Conservation (phyloP, 345 rosid genomes). For the Hirschfeldia incana region DNA sequence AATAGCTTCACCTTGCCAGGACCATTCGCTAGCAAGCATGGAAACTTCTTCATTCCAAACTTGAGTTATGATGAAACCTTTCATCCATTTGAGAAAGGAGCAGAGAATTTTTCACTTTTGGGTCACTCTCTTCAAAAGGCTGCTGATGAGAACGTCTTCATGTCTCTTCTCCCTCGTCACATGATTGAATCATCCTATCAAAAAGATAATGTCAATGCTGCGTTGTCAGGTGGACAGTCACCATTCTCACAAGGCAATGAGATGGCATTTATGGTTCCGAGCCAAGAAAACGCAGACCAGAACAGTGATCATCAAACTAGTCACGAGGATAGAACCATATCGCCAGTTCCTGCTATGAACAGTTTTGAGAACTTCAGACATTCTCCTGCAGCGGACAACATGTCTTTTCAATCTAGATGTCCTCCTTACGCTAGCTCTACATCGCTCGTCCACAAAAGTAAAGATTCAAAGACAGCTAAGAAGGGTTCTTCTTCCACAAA, state of each 20-base stretch:
- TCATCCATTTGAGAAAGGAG: slow-evolving; percentile 44
- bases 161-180: slow-evolving; percentile 28
- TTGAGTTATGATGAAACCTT: slow-evolving; percentile 39
- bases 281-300: slow-evolving; percentile 18
- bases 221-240: slow-evolving; percentile 19
- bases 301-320: slow-evolving; percentile 9
- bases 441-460: slow-evolving; percentile 50
- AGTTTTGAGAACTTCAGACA: slow-evolving; percentile 49
- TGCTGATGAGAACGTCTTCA: slow-evolving; percentile 31
- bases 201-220: slow-evolving; percentile 9
- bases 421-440: slow-evolving; percentile 40
- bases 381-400: slow-evolving; percentile 45
- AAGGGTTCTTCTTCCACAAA: slow-evolving; percentile 71
- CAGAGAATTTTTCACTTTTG: slow-evolving; percentile 37
- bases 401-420: slow-evolving; percentile 26
- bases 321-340: slow-evolving; percentile 26
- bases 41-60: slow-evolving; percentile 43
- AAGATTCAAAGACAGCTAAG: slow-evolving; percentile 50
- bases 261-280: slow-evolving; percentile 20
- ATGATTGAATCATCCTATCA: not conserved
- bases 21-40: slow-evolving; percentile 35
- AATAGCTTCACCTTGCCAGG: slow-evolving; percentile 22
- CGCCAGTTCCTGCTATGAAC: slow-evolving; percentile 40
- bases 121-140: slow-evolving; percentile 45
- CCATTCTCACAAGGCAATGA: slow-evolving; percentile 4